These are phyloP conservation scores for Hypoxylon sp. DNA, from an alignment of 2,329 filamentous ascomycete genomes.

Conservation along the genomic window DNA sequence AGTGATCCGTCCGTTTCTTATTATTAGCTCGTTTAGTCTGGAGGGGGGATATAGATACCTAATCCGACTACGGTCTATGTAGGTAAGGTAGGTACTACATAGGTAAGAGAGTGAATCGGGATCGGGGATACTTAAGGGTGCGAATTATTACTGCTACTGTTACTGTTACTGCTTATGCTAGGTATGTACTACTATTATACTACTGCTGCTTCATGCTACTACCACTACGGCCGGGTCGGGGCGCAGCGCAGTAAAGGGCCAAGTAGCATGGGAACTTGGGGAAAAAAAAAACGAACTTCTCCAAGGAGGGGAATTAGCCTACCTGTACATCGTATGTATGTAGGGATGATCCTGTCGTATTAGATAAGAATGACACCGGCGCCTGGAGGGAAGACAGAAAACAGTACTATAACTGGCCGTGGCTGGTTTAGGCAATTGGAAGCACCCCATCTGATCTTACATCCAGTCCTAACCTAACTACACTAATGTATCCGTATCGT, in stretches of 20 bases:
- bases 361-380: conserved; percentile 31
- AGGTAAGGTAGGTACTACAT: no score
- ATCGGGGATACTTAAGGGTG: conserved; percentile 32
- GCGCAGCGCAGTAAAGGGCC: conserved; percentile 21
- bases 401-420: conserved; percentile 2
- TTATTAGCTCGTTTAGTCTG: conserved; percentile 15
- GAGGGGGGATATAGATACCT: conserved; percentile 10
- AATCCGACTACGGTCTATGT: conserved; percentile 7
- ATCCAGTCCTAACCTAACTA: conserved; percentile 25
- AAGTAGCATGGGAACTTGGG: conserved; percentile 1
- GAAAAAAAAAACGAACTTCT: conserved; percentile 11
- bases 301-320: conserved; percentile 17
- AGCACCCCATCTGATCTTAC: conserved; percentile 46
- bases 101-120: conserved; percentile 24
- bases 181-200: background rate
- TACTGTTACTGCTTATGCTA: background rate
- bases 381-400: conserved; percentile 4
- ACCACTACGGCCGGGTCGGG: conserved; percentile 26
- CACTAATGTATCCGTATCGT: conserved; percentile 43
- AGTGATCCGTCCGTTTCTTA: conserved; percentile 1
- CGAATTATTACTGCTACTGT: conserved; percentile 15
- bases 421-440: conserved; percentile 43
- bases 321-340: background rate
- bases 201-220: conserved; percentile 9
- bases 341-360: conserved; percentile 7